These are phyloP conservation scores for Neonectria ditissima DNA, from an alignment of 2,329 filamentous ascomycete genomes.

Conservation along the genomic window DNA sequence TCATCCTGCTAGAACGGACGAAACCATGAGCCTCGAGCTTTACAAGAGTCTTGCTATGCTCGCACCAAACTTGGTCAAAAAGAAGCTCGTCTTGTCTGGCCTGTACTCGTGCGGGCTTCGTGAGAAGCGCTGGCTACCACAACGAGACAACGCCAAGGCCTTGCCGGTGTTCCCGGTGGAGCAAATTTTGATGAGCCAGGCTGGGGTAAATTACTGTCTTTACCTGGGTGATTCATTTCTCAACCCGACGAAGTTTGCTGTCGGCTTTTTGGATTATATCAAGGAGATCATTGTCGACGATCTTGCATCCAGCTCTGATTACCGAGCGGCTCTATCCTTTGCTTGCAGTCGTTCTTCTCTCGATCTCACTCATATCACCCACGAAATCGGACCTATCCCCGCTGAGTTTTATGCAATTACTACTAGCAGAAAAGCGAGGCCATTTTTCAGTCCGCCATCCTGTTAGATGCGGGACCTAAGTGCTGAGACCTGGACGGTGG, in stretches of 20 bases:
- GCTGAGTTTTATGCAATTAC: not conserved
- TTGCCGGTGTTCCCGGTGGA: not conserved
- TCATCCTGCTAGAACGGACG: not conserved
- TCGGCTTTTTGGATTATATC: not conserved
- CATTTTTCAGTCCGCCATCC: not conserved
- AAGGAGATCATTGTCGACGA: no score
- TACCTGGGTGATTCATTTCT: not conserved
- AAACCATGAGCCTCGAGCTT: not conserved
- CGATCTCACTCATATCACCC: not conserved
- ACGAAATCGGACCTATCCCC: not conserved
- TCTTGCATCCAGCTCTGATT: no score
- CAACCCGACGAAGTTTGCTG: not conserved
- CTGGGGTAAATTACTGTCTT: not conserved
- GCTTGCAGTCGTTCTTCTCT: not conserved
- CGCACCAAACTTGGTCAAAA: not conserved
- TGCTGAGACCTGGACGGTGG: not conserved
- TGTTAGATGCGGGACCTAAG: not conserved
- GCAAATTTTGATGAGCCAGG: not conserved
- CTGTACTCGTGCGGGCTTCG: not conserved
- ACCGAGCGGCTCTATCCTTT: no score
- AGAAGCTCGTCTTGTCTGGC: not conserved
- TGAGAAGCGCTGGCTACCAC: not conserved
- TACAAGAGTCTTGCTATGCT: not conserved
- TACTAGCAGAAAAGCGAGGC: not conserved
- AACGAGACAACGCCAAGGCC: not conserved